Evolutionary conservation across 2,329 filamentous ascomycete species (phyloP).

Genomic region (Domatiomyces catenatus): DNA sequence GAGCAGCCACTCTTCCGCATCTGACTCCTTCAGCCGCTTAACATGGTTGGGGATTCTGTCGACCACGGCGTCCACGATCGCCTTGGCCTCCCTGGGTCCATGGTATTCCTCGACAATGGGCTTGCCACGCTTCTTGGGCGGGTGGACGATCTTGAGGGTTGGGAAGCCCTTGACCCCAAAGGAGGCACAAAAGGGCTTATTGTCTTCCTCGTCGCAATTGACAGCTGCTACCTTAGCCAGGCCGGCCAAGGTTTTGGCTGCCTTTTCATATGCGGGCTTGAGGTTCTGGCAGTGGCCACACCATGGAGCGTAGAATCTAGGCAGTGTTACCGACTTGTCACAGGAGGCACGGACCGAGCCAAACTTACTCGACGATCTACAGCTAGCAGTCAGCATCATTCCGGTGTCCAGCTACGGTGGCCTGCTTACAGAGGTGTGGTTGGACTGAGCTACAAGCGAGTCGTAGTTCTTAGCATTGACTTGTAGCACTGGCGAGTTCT

Average conservation of each 20-base stretch:
- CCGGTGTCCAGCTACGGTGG: neutral
- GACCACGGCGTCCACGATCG: constrained; percentile 70
- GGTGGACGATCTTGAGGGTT: constrained; percentile 82
- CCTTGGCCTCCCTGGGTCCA: constrained; percentile 67
- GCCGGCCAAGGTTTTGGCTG: constrained; percentile 73
- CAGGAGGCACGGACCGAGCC: constrained; percentile 21
- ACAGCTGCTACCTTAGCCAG: constrained; percentile 88
- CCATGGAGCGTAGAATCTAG: constrained; percentile 80
- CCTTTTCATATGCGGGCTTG: constrained; percentile 90
- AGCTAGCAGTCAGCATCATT: constrained; percentile 13
- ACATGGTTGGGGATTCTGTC: constrained; percentile 89
- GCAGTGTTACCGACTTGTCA: constrained; percentile 31
- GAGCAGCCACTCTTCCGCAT: constrained; percentile 57
- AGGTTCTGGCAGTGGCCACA: constrained; percentile 95
- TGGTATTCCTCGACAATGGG: constrained; percentile 85
- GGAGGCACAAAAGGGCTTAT: constrained; percentile 70
- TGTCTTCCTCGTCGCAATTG: constrained; percentile 84
- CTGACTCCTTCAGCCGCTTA: constrained; percentile 62
- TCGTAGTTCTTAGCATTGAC: constrained; percentile 67
- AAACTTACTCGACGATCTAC: constrained; percentile 34
- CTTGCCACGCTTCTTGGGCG: constrained; percentile 63
- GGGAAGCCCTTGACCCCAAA: constrained; percentile 92
- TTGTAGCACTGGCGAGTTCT: constrained; percentile 75
- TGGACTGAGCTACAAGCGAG: constrained; percentile 68
- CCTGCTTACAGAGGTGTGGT: constrained; percentile 66